These are phyloP conservation scores for Stipa capillata DNA, from an alignment of 176 grass and related monocot species.

Conservation along the genomic window DNA sequence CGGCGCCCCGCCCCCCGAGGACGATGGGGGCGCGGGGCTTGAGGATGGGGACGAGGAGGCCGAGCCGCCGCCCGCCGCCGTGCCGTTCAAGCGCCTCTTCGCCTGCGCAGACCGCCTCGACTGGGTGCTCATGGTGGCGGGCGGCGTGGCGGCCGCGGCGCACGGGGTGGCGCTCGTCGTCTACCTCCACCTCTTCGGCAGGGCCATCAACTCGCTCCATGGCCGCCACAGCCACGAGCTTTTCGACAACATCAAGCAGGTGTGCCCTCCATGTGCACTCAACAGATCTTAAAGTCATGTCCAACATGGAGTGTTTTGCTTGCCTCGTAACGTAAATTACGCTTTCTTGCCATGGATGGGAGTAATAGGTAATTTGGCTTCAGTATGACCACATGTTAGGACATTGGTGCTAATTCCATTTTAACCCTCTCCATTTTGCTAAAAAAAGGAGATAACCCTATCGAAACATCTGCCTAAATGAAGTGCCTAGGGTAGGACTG, in stretches of 20 bases:
- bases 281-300: background rate
- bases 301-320: background rate
- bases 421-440: background rate
- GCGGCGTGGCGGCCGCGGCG: slow-evolving; percentile 57
- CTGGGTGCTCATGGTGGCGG: slow-evolving; percentile 75
- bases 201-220: slow-evolving; percentile 69
- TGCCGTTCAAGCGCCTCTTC: slow-evolving; percentile 88
- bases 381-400: no score
- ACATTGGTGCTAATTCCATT: background rate
- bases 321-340: no score
- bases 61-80: slow-evolving; percentile 76
- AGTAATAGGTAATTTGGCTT: no score
- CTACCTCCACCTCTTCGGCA: slow-evolving; percentile 91
- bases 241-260: slow-evolving; percentile 64
- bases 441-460: background rate
- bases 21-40: slow-evolving; percentile 29
- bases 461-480: background rate
- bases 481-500: background rate
- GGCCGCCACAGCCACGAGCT: slow-evolving; percentile 28
- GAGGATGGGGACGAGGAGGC: slow-evolving; percentile 62
- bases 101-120: slow-evolving; percentile 83
- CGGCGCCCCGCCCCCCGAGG: slow-evolving; percentile 29
- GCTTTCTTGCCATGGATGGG: background rate
- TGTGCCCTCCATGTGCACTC: background rate
- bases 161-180: slow-evolving; percentile 92